Evolutionary conservation across 345 rosid genomes (phyloP), one percentile per base, ranked within the genome.

Genomic region (Pseudoturritis turrita): DNA sequence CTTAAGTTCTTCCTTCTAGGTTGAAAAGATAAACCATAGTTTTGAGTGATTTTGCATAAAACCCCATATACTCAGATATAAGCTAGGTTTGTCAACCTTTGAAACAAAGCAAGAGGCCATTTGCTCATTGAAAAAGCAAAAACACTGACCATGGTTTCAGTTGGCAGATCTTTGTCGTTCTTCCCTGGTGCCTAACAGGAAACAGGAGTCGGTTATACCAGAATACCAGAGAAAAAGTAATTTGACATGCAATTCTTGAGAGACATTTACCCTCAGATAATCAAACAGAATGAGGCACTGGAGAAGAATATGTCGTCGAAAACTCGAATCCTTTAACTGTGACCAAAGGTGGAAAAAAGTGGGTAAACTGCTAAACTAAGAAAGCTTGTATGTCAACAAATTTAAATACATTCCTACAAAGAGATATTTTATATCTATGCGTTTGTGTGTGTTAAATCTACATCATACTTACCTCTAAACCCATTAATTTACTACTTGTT

Each of bases 401-500:
- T 45, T 47, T 54, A 74, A 72, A 65, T 21, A 15, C 36, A 39
- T 39, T 37, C 37, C 13, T 41, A 54, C 28, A 37, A 23, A 11
- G 35, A 39, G 6, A 55, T 68, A 26, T 13, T 10, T 6, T 29
- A 28, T 4, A 55, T 15, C 43, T 6, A 28, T 37, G 3, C 22
- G 17, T 26, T 26, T 17, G 14, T 28, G 52, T 28, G 41, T 18
- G 14, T 39, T 14, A 9, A 23, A 33, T 41, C 62, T 54, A 33
- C 74, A 70, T 39, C 26, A 22, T 64, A 57, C 57, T 71, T 80
- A 87, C 99, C 90, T 95, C 99, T 85, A 95, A 85, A 56, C 98
- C 96, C 99, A 95, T 95, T 45, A 95, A 63, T 83, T 91, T 95
- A 81, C 98, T 91, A 84, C 99, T 95, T 23, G 99, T 95, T 56